Evolutionary conservation across 208 protist species (phyloP).

Genomic region (Leishmania amazonensis): DNA sequence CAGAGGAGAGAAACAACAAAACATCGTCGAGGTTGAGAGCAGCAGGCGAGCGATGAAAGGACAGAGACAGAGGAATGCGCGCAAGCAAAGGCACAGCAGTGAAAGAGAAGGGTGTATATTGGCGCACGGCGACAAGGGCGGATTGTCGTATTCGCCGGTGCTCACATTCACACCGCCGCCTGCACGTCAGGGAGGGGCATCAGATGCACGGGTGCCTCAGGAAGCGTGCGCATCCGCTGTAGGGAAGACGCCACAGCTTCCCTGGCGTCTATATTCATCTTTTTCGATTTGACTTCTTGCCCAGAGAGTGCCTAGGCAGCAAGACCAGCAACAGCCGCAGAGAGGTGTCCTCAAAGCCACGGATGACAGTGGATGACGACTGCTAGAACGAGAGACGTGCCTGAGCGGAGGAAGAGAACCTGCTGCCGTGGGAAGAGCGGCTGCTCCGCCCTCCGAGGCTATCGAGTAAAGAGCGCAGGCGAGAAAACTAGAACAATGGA

Average conservation of each 20-base stretch:
- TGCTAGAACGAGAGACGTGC: background rate
- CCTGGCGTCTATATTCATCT: background rate
- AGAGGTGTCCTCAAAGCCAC: background rate
- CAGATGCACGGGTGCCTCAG: background rate
- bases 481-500: background rate
- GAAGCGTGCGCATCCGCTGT: background rate
- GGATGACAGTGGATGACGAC: background rate
- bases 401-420: background rate
- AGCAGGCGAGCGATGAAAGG: background rate
- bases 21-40: background rate
- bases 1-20: background rate
- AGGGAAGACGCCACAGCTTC: background rate
- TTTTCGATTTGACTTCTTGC: background rate
- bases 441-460: background rate
- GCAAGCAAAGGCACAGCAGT: background rate
- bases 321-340: background rate
- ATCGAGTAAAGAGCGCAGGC: background rate
- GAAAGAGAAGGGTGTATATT: background rate
- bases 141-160: background rate
- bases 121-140: background rate
- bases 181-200: background rate
- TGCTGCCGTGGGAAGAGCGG: background rate
- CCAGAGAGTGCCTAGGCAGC: background rate
- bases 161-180: background rate
- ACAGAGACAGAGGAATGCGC: background rate